phyloP scores from a whole-genome alignment of 768 basidiomycete species.

The Suillus ampliporus region DNA sequence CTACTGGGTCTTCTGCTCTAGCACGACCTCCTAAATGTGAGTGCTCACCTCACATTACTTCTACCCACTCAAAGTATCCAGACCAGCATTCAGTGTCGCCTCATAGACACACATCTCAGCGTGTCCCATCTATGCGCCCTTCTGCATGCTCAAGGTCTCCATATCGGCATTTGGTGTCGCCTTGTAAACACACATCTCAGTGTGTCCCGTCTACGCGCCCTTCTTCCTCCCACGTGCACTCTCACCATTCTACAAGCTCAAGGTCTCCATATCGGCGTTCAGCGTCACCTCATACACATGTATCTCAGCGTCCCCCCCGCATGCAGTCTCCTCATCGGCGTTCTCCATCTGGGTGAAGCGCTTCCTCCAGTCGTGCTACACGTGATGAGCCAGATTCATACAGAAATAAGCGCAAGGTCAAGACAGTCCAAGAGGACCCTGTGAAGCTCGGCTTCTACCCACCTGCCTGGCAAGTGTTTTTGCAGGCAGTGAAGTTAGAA shows the following conservation, averaged over 20 bases:
- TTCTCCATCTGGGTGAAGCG: too few relatives aligned
- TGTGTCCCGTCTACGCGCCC: too few relatives aligned
- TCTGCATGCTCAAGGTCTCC: background rate
- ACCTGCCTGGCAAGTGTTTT: too few relatives aligned
- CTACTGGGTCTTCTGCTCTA: background rate
- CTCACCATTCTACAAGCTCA: background rate
- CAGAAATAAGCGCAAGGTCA: too few relatives aligned
- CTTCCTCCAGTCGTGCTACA: too few relatives aligned
- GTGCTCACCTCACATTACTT: slow-evolving; percentile 1
- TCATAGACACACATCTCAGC: background rate
- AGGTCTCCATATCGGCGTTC: background rate
- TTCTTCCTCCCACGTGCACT: background rate
- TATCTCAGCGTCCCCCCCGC: background rate
- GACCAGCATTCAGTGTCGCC: background rate
- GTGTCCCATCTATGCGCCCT: background rate
- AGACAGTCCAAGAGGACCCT: too few relatives aligned
- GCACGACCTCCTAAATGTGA: background rate
- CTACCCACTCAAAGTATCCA: background rate
- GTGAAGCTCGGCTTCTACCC: too few relatives aligned
- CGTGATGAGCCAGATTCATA: too few relatives aligned
- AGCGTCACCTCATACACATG: background rate
- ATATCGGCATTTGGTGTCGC: too few relatives aligned
- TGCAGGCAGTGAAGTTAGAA: too few relatives aligned
- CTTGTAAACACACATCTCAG: too few relatives aligned
- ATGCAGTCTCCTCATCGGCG: too few relatives aligned